phyloP scores from a whole-genome alignment of 331 rosid species.

The Spiraea crenata region DNA sequence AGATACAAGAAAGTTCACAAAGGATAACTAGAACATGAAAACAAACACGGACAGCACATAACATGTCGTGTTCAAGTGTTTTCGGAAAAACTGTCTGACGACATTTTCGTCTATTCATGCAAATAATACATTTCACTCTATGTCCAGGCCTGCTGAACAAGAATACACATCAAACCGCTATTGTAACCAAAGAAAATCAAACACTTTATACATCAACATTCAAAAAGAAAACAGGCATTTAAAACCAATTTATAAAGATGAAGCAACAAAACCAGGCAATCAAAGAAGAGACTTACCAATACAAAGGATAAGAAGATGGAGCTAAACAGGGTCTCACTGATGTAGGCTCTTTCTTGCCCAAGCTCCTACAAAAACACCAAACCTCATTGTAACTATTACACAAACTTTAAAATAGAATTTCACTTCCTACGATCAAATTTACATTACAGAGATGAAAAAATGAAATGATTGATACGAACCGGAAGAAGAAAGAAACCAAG shows the following conservation, averaged over 20 bases:
- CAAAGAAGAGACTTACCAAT: constrained; percentile 54
- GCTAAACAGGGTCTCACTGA: constrained; percentile 83
- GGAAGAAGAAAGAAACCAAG: constrained; percentile 86
- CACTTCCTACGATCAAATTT: not conserved
- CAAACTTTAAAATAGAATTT: constrained; percentile 20
- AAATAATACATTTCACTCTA: not conserved
- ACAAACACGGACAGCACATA: not conserved
- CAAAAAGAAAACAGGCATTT: constrained; percentile 12
- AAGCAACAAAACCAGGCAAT: constrained; percentile 6
- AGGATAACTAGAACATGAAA: not conserved
- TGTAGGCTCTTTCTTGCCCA: constrained; percentile 77
- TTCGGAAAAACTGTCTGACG: not conserved
- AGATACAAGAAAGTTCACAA: not conserved
- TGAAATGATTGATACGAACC: constrained; percentile 40
- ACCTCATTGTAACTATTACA: not conserved
- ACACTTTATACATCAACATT: not conserved
- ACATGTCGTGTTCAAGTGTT: not conserved
- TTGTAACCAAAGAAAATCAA: not conserved
- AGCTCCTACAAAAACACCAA: constrained; percentile 60
- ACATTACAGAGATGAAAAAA: not conserved
- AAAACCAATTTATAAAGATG: not conserved
- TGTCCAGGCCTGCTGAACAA: not conserved
- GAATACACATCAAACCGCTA: not conserved
- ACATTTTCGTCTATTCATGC: not conserved
- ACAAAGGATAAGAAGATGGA: constrained; percentile 73